Percentiles rank a stretch among this genome's conserved stretches.
Evolutionary conservation across 2,329 filamentous ascomycete species (phyloP).

Genomic region (Penicillium sclerotigenum): DNA sequence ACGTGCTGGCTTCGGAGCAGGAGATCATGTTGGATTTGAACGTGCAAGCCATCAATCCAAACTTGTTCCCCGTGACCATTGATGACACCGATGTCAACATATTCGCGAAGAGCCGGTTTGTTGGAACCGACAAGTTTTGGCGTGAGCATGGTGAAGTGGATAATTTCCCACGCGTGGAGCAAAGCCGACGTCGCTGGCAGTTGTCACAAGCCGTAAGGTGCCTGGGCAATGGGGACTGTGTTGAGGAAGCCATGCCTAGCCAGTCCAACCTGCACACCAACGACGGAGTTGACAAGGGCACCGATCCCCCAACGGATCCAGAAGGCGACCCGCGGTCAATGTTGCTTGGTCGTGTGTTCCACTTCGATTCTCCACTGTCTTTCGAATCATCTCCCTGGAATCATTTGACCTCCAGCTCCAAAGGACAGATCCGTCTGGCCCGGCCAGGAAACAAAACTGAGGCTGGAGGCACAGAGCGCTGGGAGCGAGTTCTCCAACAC

Average conservation of each 20-base stretch:
- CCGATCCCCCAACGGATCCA: conserved; percentile 58
- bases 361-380: conserved; percentile 80
- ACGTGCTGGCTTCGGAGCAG: conserved; percentile 89
- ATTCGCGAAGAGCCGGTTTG: conserved; percentile 89
- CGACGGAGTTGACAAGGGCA: conserved; percentile 52
- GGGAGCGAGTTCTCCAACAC: conserved; percentile 86
- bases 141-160: conserved; percentile 31
- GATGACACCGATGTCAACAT: conserved; percentile 85
- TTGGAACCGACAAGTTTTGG: conserved; percentile 58
- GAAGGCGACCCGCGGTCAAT: conserved; percentile 72
- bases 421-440: conserved; percentile 76
- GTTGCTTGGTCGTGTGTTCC: conserved; percentile 81
- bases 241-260: conserved; percentile 15
- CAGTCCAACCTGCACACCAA: conserved; percentile 11
- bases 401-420: conserved; percentile 66
- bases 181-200: conserved; percentile 34
- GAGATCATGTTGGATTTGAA: conserved; percentile 92
- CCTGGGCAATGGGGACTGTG: conserved; percentile 20
- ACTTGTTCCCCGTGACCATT: conserved; percentile 82
- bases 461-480: conserved; percentile 74
- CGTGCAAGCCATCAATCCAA: conserved; percentile 86
- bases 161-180: conserved; percentile 31
- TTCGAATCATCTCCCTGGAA: conserved; percentile 91
- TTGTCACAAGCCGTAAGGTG: conserved; percentile 30
- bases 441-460: conserved; percentile 87